These are phyloP conservation scores for Paraphoma chrysanthemicola DNA, from an alignment of 2,329 filamentous ascomycete species.

Conservation along the genomic window DNA sequence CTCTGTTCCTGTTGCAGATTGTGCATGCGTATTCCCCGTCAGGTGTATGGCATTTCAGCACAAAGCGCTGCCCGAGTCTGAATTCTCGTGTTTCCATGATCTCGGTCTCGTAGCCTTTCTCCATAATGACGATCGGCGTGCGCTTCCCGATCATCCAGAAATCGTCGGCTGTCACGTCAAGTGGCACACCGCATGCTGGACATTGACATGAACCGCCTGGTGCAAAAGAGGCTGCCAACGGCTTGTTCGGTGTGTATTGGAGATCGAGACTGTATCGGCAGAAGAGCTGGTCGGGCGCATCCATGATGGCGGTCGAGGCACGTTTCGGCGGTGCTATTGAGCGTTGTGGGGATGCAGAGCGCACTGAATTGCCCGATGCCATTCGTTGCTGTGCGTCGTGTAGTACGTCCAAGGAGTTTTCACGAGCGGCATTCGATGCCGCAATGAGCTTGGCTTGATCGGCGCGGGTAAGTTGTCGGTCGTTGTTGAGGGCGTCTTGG, in stretches of 20 bases:
- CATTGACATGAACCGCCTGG: constrained; percentile 40
- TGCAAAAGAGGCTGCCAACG: constrained; percentile 39
- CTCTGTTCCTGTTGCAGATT: constrained; percentile 40
- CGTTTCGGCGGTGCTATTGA: constrained; percentile 33
- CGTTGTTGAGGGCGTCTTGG: constrained; percentile 52
- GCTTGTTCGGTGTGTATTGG: constrained; percentile 37
- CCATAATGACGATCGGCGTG: constrained; percentile 30
- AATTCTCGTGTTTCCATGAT: constrained; percentile 46
- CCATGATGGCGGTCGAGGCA: constrained; percentile 28
- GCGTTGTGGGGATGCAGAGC: constrained; percentile 25
- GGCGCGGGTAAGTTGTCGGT: constrained; percentile 46
- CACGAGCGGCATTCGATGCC: constrained; percentile 51
- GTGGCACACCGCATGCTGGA: constrained; percentile 33
- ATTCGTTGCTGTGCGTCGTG: constrained; percentile 45
- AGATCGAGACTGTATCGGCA: constrained; percentile 46
- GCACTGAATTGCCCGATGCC: constrained; percentile 12
- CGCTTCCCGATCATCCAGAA: constrained; percentile 49
- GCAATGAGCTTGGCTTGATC: constrained; percentile 50
- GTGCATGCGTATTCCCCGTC: constrained; percentile 47
- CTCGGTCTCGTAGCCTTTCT: constrained; percentile 38
- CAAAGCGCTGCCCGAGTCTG: constrained; percentile 45
- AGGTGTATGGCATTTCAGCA: constrained; percentile 47
- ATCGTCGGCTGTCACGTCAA: constrained; percentile 41
- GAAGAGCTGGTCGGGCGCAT: constrained; percentile 32
- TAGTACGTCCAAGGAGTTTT: constrained; percentile 49